Conservation (phyloP, 148 eudicot species). For the Simmondsia chinensis region DNA sequence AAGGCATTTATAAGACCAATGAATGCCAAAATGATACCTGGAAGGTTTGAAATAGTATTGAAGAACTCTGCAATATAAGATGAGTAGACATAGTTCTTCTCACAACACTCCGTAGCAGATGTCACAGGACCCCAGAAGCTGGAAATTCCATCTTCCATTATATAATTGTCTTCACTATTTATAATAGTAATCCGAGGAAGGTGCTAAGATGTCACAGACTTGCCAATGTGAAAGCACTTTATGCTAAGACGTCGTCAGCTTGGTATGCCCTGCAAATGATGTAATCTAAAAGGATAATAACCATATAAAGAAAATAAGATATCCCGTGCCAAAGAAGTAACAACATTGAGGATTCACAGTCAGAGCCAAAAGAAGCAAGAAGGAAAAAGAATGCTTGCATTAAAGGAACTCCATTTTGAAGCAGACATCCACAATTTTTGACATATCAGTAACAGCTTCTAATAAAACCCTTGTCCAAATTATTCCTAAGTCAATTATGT, state of each 20-base stretch:
- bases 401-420: too few relatives aligned
- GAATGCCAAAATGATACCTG: conserved; percentile 58
- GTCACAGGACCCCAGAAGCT: conserved; percentile 95
- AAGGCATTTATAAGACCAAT: conserved; percentile 65
- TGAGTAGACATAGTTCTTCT: conserved; percentile 60
- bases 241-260: background rate
- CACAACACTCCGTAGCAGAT: conserved; percentile 70
- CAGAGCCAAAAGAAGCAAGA: too few relatives aligned
- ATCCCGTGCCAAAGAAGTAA: background rate
- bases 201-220: background rate
- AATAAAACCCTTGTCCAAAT: too few relatives aligned
- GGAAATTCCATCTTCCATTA: conserved; percentile 58
- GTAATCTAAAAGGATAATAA: conserved; percentile 1
- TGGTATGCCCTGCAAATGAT: conserved; percentile 5
- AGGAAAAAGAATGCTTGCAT: too few relatives aligned
- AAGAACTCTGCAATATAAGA: conserved; percentile 77
- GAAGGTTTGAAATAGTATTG: conserved; percentile 68
- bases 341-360: too few relatives aligned
- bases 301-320: background rate
- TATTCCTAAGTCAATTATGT: too few relatives aligned
- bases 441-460: too few relatives aligned
- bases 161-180: conserved; percentile 2
- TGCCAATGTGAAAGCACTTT: background rate
- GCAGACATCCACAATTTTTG: too few relatives aligned
- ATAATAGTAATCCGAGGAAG: background rate